Percentiles rank a stretch among this genome's conserved stretches.
Conservation (phyloP, 2,329 filamentous ascomycete species). For the Harringtonia aguacate region DNA sequence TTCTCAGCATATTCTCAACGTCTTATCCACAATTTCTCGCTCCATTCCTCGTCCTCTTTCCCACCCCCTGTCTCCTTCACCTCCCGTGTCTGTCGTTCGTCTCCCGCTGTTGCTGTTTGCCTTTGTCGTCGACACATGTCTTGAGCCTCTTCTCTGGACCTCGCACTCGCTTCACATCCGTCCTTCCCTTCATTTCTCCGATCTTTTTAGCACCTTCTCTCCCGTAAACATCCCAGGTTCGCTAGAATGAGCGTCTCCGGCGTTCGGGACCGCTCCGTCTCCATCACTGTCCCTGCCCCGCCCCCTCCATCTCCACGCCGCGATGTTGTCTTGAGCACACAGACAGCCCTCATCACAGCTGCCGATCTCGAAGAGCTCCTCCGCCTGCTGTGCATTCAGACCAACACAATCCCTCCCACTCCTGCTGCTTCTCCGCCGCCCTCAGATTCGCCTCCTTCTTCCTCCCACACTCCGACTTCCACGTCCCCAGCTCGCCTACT, state of each 20-base stretch:
- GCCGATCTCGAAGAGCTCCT: constrained; percentile 5
- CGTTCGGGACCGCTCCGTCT: constrained; percentile 1
- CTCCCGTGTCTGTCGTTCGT: background rate
- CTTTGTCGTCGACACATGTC: too few species aligned
- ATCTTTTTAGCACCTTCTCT: background rate
- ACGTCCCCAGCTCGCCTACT: background rate
- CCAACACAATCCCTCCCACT: background rate
- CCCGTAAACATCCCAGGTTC: background rate
- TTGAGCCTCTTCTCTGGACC: too few species aligned
- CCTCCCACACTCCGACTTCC: background rate
- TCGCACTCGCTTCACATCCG: too few species aligned
- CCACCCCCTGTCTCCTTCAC: background rate
- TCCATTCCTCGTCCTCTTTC: background rate
- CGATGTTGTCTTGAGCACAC: background rate
- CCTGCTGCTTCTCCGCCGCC: background rate
- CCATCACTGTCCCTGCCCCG: constrained; percentile 7
- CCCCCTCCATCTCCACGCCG: constrained; percentile 6
- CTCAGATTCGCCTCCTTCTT: background rate
- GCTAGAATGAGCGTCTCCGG: background rate
- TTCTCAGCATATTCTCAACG: background rate
- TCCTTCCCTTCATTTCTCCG: background rate
- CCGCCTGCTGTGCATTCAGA: constrained; percentile 1
- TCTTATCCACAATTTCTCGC: too few species aligned
- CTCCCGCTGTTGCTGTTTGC: too few species aligned
- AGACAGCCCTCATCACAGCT: background rate